phyloP scores from a whole-genome alignment of 192 early-diverging fungal species.

The Phlyctochytrium planicorne region DNA sequence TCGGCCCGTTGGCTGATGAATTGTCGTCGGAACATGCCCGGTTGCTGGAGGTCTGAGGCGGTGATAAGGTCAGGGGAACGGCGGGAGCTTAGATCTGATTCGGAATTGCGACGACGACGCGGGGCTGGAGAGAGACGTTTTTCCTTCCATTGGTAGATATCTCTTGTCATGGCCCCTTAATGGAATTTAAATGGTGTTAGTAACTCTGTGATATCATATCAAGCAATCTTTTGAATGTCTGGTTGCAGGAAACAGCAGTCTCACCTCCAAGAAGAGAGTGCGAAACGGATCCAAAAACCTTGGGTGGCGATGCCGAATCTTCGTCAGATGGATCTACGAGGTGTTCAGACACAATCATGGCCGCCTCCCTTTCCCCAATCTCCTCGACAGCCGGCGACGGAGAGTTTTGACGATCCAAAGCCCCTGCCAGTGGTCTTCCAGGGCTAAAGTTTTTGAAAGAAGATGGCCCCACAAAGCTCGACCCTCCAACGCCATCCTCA shows the following conservation, averaged over 20 bases:
- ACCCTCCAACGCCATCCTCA: background rate
- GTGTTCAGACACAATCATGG: slow-evolving; percentile 33
- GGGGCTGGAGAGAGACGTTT: slow-evolving; percentile 24
- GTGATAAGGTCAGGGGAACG: slow-evolving; percentile 15
- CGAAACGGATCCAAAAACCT: slow-evolving; percentile 35
- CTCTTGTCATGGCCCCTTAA: slow-evolving; percentile 75
- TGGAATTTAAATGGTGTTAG: background rate
- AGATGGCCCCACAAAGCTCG: background rate
- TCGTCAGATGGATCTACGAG: slow-evolving; percentile 28
- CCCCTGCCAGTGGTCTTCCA: background rate
- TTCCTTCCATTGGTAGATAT: slow-evolving; percentile 88
- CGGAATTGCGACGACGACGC: slow-evolving; percentile 39
- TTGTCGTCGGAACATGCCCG: slow-evolving; percentile 87
- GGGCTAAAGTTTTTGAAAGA: slow-evolving; percentile 6
- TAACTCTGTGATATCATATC: background rate
- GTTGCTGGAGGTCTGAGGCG: slow-evolving; percentile 63
- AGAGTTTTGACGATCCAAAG: background rate
- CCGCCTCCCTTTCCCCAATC: slow-evolving; percentile 15
- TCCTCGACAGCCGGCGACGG: background rate
- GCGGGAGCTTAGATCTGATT: slow-evolving; percentile 34
- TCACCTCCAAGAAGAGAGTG: slow-evolving; percentile 40
- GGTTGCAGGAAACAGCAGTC: too few species aligned
- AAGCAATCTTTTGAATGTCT: background rate
- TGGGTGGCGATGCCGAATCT: slow-evolving; percentile 15
- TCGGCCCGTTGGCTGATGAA: slow-evolving; percentile 74